Conservation (phyloP, 192 early-diverging fungal genomes). For the Pilobolus umbonatus region DNA sequence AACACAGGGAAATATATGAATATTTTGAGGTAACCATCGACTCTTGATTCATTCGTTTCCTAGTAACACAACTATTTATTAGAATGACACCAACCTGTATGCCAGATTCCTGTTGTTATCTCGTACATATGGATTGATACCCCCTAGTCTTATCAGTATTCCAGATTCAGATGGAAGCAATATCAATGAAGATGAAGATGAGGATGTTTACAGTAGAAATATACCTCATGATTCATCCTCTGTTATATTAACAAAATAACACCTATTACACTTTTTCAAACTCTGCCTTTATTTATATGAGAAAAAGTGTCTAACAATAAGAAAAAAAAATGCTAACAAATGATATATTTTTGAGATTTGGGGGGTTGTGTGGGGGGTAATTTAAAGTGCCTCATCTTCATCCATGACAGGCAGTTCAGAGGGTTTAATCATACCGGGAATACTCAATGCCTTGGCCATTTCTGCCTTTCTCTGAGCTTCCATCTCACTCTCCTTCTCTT, state of each 20-base stretch:
- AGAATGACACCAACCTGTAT: conserved; percentile 70
- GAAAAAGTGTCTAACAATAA: background rate
- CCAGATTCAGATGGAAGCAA: conserved; percentile 28
- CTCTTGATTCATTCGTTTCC: background rate
- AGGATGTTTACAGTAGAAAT: conserved; percentile 3
- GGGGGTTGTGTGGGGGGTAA: background rate
- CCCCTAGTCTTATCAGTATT: conserved; percentile 68
- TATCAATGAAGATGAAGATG: conserved; percentile 9
- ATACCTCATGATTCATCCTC: background rate
- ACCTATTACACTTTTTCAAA: too few relatives aligned
- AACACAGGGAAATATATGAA: conserved; percentile 87
- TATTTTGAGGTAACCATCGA: conserved; percentile 62
- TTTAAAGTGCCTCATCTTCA: conserved; percentile 27
- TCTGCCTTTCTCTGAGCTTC: conserved; percentile 75
- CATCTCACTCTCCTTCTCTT: conserved; percentile 85
- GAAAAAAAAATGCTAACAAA: background rate
- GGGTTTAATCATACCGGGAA: conserved; percentile 98
- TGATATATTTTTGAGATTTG: background rate
- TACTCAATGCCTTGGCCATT: conserved; percentile 72
- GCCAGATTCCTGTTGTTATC: conserved; percentile 67
- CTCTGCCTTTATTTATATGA: too few relatives aligned
- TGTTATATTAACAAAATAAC: background rate
- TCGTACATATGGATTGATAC: conserved; percentile 56
- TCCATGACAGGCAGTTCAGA: conserved; percentile 62
- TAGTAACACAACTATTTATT: conserved; percentile 4